These are phyloP conservation scores for Crithidia bombi DNA, from an alignment of 208 protist species.

Conservation along the genomic window DNA sequence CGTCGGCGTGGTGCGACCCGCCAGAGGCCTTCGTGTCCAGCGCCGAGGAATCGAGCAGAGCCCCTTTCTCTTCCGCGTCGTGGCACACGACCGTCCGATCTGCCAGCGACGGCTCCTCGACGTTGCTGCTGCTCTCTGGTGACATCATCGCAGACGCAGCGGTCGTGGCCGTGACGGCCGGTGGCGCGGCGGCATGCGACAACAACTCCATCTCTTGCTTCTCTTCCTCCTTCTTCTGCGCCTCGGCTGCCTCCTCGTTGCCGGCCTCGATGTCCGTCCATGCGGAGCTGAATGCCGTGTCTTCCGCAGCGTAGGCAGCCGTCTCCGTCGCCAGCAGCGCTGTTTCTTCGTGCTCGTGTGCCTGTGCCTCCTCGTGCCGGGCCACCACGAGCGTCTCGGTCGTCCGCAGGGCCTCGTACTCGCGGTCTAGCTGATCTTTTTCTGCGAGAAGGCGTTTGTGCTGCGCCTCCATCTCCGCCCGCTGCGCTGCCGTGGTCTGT, in stretches of 20 bases:
- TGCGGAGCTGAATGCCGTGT: conserved; percentile 10
- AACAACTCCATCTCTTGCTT: neutral
- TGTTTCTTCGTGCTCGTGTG: conserved; percentile 25
- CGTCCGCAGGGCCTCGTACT: conserved; percentile 44
- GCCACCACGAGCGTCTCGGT: conserved; percentile 47
- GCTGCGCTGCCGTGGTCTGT: conserved; percentile 12
- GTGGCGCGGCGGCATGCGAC: neutral
- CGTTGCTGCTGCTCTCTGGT: neutral
- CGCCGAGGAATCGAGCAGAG: neutral
- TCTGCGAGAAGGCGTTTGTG: conserved; percentile 32
- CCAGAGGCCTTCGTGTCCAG: no score
- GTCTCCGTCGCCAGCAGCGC: conserved; percentile 24
- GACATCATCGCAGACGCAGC: neutral
- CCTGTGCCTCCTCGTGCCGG: conserved; percentile 33
- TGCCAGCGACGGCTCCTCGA: neutral
- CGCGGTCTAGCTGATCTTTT: conserved; percentile 38
- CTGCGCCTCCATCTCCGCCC: conserved; percentile 23
- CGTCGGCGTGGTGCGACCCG: neutral
- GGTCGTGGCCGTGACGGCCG: neutral
- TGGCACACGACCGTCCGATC: neutral
- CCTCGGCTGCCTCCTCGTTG: neutral
- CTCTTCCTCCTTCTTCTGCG: neutral
- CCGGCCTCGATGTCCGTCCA: conserved; percentile 3
- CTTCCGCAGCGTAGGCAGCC: conserved; percentile 23
- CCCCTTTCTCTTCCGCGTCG: neutral